These are phyloP conservation scores for Penicillium sp. DNA, from an alignment of 2,329 filamentous ascomycete genomes.

Conservation along the genomic window DNA sequence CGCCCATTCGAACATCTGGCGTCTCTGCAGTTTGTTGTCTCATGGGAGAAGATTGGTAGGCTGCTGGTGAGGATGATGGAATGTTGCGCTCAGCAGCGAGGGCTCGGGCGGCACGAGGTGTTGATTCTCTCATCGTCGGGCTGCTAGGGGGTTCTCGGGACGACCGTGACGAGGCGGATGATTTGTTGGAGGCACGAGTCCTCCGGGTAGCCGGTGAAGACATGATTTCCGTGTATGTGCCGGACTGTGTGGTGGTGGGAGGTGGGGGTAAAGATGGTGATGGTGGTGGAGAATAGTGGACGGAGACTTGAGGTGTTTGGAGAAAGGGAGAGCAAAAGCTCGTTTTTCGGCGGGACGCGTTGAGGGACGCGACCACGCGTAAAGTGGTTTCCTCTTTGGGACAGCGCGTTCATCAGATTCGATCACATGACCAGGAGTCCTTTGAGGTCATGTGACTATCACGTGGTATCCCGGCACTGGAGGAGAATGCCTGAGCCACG, in stretches of 20 bases:
- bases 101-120: constrained; percentile 49
- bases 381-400: constrained; percentile 34
- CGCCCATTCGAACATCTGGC: constrained; percentile 44
- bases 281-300: constrained; percentile 14
- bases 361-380: constrained; percentile 33
- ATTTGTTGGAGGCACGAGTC: constrained; percentile 43
- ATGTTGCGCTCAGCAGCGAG: constrained; percentile 42
- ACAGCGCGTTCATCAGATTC: constrained; percentile 15
- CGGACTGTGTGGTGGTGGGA: constrained; percentile 5
- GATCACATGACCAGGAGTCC: neutral
- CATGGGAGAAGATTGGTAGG: constrained; percentile 64
- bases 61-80: constrained; percentile 76
- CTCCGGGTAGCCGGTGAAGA: constrained; percentile 47
- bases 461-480: no score
- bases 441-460: constrained; percentile 3
- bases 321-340: constrained; percentile 29
- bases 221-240: constrained; percentile 32
- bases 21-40: constrained; percentile 43
- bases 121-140: constrained; percentile 37
- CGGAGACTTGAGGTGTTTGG: constrained; percentile 11
- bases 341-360: constrained; percentile 26
- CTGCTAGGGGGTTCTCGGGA: constrained; percentile 38
- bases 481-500: neutral
- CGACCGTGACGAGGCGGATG: constrained; percentile 42
- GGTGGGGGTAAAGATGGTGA: constrained; percentile 14